Base-by-base conservation (phyloP, 2,329 filamentous ascomycete species). In the Fusarium pseudograminearum region DNA sequence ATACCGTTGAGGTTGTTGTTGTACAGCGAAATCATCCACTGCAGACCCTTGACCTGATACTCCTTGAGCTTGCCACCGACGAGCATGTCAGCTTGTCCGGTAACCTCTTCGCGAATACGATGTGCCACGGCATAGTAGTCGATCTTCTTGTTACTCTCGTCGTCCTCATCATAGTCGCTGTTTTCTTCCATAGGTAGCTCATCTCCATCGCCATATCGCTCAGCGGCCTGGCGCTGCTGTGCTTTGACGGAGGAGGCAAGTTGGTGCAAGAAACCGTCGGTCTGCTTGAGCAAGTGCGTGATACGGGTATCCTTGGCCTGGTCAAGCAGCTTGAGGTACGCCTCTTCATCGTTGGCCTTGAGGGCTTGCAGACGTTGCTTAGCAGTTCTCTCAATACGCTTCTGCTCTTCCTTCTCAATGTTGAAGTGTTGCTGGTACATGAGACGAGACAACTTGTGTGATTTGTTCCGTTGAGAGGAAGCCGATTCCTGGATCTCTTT, bases 1-100 rank as follows among this genome's bases (percentile, higher is more conserved):
- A 99, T 98, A 87, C 96, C 96, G 80, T 99, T 99, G 71, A 99
- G 88, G 81, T 98, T 99, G 85, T 99, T 99, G 90, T 99, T 99
- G 87, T 98, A 99, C 16, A 99, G 87, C 16, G 96, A 99, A 65
- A 99, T 91, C 96, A 99, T 99, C 96, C 96, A 99, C 80, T 99
- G 95, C 48, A 99, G 84, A 87, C 96, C 96, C 89, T 98, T 98
- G 81, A 99, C 73, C 82, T 99, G 96, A 81, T 99, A 99, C 79
- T 99, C 96, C 81, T 99, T 99, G 72, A 99, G 85, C 14, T 85
- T 92, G 77, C 96, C 96, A 78, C 96, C 96, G 68, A 98, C 93
- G 65, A 99, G 87, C 44, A 97, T 97, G 55, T 82, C 81, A 9
- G 96, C 93, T 77, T 99, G 96, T 65, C 86, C 85, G 2, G 88